Conservation (phyloP, 257 asterid species). For the Solanum neorickii region DNA sequence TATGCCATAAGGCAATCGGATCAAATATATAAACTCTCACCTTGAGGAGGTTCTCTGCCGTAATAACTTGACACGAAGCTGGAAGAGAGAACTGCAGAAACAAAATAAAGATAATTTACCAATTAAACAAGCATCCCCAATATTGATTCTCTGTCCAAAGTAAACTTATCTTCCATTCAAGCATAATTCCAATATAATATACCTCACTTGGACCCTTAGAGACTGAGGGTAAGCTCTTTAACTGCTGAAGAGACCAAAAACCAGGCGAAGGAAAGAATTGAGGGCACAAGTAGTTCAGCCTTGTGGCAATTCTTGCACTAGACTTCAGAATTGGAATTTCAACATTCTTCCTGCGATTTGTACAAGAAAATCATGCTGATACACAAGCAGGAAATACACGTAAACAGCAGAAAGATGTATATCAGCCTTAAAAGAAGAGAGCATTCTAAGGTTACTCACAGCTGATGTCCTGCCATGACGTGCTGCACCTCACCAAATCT, state of each 20-base stretch:
- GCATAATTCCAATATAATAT: not conserved
- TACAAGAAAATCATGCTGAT: conserved; percentile 7
- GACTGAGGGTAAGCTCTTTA: conserved; percentile 14
- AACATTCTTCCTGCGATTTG: conserved; percentile 58
- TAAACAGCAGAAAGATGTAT: not conserved
- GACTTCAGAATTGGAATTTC: conserved; percentile 80
- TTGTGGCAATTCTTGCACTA: conserved; percentile 77
- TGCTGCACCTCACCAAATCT: conserved; percentile 81
- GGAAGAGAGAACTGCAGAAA: conserved; percentile 37
- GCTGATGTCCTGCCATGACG: conserved; percentile 95
- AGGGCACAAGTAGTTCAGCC: conserved; percentile 80
- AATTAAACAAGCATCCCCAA: not conserved
- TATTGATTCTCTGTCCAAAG: not conserved
- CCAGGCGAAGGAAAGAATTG: conserved; percentile 94
- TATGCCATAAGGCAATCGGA: not conserved
- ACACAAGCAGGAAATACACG: not conserved
- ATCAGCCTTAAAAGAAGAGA: not conserved
- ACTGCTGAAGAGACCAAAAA: conserved; percentile 50
- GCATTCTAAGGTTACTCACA: conserved; percentile 27
- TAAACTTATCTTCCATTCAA: not conserved
- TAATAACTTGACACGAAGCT: conserved; percentile 22
- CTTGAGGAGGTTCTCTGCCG: conserved; percentile 97
- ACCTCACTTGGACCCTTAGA: conserved; percentile 26
- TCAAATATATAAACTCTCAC: conserved; percentile 16
- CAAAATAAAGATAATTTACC: conserved; percentile 2